Percentiles rank a stretch among this genome's conserved stretches.
Evolutionary conservation across 1,139 yeast genomes (phyloP).

Genomic region (Suhomyces terraborum): DNA sequence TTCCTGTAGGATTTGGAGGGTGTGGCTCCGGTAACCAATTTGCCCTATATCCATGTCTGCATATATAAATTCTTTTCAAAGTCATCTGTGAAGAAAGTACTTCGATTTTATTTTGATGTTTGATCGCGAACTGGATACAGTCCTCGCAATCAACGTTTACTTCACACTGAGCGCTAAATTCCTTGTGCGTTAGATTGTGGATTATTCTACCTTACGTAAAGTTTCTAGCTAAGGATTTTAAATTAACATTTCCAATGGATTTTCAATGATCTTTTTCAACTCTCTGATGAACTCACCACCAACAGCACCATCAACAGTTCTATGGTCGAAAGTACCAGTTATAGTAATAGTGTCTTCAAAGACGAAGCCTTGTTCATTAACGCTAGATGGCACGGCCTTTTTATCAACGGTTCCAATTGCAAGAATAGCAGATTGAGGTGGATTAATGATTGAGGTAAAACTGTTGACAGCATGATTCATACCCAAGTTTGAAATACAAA

Average conservation of each 20-base stretch:
- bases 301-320: constrained; percentile 95
- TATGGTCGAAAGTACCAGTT: constrained; percentile 97
- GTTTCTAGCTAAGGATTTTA: constrained; percentile 30
- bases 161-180: background rate
- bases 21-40: constrained; percentile 82
- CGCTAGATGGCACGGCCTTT: constrained; percentile 90
- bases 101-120: no score
- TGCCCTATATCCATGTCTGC: constrained; percentile 77
- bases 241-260: constrained; percentile 91
- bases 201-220: background rate
- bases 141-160: background rate
- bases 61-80: constrained; percentile 49
- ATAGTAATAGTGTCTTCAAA: constrained; percentile 89
- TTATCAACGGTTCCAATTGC: constrained; percentile 94
- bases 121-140: background rate
- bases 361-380: constrained; percentile 86
- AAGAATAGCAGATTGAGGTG: constrained; percentile 92
- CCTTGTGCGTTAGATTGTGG: background rate
- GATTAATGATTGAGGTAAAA: constrained; percentile 96
- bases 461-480: constrained; percentile 92
- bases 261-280: constrained; percentile 86
- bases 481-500: constrained; percentile 97
- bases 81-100: constrained; percentile 46
- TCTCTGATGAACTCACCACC: constrained; percentile 97
- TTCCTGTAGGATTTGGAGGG: constrained; percentile 76